Percentiles rank a stretch among this genome's conserved stretches.
These are phyloP conservation scores for Thymus mandschuricus DNA, from an alignment of 257 asterid genomes.

Conservation along the genomic window DNA sequence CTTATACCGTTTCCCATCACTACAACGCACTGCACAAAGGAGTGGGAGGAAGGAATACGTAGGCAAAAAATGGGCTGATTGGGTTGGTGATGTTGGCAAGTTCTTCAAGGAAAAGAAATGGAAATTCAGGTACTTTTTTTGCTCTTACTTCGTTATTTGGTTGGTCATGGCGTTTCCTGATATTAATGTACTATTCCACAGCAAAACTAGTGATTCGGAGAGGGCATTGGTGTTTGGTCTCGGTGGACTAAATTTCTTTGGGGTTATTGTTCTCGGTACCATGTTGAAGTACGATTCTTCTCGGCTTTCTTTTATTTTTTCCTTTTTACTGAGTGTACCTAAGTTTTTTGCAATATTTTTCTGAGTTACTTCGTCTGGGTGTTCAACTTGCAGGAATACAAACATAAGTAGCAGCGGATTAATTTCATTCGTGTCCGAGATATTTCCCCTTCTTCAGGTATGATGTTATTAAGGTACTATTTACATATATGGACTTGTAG, in stretches of 20 bases:
- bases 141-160: constrained; percentile 8
- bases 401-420: constrained; percentile 61
- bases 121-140: constrained; percentile 65
- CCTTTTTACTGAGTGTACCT: neutral
- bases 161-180: constrained; percentile 17
- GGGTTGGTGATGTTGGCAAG: constrained; percentile 70
- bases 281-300: constrained; percentile 75
- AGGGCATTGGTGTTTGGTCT: constrained; percentile 94
- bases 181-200: constrained; percentile 45
- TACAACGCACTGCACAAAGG: constrained; percentile 94
- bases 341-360: neutral
- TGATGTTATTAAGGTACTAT: constrained; percentile 6
- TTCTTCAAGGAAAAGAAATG: constrained; percentile 74
- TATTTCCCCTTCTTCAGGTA: constrained; percentile 97
- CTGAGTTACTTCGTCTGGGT: constrained; percentile 39
- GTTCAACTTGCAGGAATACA: constrained; percentile 68
- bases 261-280: constrained; percentile 85
- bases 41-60: constrained; percentile 78
- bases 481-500: too few relatives aligned
- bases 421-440: constrained; percentile 67
- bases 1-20: constrained; percentile 90
- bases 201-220: constrained; percentile 81
- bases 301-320: constrained; percentile 27
- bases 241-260: constrained; percentile 89
- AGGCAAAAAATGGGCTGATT: constrained; percentile 73